Conservation (phyloP, 345 rosid species). For the Dimocarpus longan region DNA sequence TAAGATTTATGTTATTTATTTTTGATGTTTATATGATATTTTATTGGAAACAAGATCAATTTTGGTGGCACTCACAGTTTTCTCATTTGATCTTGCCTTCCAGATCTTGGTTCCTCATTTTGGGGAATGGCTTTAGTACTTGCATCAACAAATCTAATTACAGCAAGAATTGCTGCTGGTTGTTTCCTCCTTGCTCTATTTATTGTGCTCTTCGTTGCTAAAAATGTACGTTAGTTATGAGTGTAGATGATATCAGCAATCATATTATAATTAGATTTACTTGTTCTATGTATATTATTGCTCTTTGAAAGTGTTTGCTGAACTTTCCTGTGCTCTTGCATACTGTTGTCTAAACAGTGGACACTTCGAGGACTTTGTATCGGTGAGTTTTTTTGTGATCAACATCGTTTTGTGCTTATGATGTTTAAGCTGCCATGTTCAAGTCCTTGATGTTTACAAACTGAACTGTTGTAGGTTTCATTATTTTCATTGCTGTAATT, state of each 20-base stretch:
- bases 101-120: slow-evolving; percentile 98
- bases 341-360: slow-evolving; percentile 60
- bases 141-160: slow-evolving; percentile 81
- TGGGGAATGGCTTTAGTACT: slow-evolving; percentile 99
- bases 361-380: slow-evolving; percentile 93
- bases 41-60: background rate
- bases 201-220: slow-evolving; percentile 82
- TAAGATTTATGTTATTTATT: background rate
- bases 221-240: slow-evolving; percentile 62
- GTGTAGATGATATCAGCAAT: slow-evolving; percentile 6
- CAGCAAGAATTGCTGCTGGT: slow-evolving; percentile 95
- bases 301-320: slow-evolving; percentile 16
- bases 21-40: background rate
- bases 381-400: slow-evolving; percentile 48
- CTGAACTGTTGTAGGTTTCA: slow-evolving; percentile 63
- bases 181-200: slow-evolving; percentile 74
- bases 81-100: slow-evolving; percentile 14
- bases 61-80: slow-evolving; percentile 5
- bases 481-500: slow-evolving; percentile 69
- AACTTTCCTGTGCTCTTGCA: slow-evolving; percentile 7
- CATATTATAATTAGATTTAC: background rate
- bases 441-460: slow-evolving; percentile 1
- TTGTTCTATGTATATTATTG: slow-evolving; percentile 6
- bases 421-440: slow-evolving; percentile 4
- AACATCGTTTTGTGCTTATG: slow-evolving; percentile 3